phyloP scores from a whole-genome alignment of 2,329 filamentous ascomycete genomes.

The Beauveria sp. region DNA sequence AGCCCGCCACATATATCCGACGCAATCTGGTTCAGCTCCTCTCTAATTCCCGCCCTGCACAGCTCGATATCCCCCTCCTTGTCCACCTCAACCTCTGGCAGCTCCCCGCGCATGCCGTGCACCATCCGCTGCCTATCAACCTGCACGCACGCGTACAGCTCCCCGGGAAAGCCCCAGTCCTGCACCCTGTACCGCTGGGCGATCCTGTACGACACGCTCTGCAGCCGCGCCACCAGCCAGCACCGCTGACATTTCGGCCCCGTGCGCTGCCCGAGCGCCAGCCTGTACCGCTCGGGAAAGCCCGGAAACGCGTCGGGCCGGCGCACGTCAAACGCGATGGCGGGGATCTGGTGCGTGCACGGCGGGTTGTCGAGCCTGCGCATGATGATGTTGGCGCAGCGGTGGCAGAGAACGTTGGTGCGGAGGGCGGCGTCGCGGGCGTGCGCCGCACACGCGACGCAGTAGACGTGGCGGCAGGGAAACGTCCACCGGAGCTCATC shows the following conservation, averaged over 20 bases:
- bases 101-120: constrained; percentile 7
- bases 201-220: neutral
- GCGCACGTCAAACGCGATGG: neutral
- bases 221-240: constrained; percentile 6
- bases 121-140: constrained; percentile 2
- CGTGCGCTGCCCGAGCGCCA: constrained; percentile 5
- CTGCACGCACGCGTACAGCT: constrained; percentile 10
- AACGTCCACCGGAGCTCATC: constrained; percentile 7
- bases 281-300: neutral
- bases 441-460: neutral
- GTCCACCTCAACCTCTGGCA: neutral
- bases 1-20: constrained; percentile 6
- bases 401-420: neutral
- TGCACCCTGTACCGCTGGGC: neutral
- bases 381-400: constrained; percentile 1
- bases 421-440: neutral
- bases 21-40: neutral
- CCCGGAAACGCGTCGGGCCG: neutral
- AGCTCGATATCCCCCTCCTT: neutral
- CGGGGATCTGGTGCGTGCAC: constrained; percentile 7
- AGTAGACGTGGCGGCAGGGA: constrained; percentile 11
- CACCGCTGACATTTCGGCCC: constrained; percentile 10
- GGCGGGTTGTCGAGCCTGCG: constrained; percentile 3
- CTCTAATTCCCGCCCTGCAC: neutral
- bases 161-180: neutral